Base-by-base conservation (phyloP, 2,329 filamentous ascomycete species). In the Gnomoniopsis sp. region DNA sequence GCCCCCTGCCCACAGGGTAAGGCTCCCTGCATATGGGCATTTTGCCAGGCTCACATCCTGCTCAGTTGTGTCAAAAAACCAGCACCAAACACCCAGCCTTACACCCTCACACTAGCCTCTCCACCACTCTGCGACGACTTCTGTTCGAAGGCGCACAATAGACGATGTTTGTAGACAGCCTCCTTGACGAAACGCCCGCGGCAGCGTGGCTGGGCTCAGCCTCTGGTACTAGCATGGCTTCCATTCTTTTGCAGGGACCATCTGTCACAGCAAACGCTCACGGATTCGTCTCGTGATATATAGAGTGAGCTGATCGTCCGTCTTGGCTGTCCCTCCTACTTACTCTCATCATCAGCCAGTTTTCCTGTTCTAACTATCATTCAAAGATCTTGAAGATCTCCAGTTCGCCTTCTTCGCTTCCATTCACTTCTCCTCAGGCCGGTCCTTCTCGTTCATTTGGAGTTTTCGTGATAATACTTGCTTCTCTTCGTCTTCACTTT, bases 401-500 rank as follows among this genome's bases (percentile, higher is more conserved):
- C 53, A 46, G 34, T 17, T 21, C 57, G 38, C n/a, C 22, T 53
- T 48, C 23, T 57, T 62, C 49, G 44, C 48, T 56, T 60, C 55
- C 47, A 53, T 62, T 64, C 47, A 60, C 36, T 50, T 48, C 54
- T 60, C 62, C 48, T 49, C 59, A 57, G 60, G 60, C 60, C 53
- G 60, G 60, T 49, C 60, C 60, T 59, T 44, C 46, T 49, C 33
- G 33, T 38, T 48, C 53, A 49, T 65, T 65, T 61, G 63, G 63
- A 57, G 58, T 58, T 57, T 59, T 56, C 60, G 63, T 63, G 65
- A 60, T 65, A 30, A 36, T 34, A 61, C 56, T 62, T 62, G 61
- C 58, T 58, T 57, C 49, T 61, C 58, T 58, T 57, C 57, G 56
- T 60, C 65, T 66, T 62, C 59, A 64, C 60, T 64, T 58, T 63